phyloP scores from a whole-genome alignment of 164 flowering plant species.

The Liquidambar formosana region DNA sequence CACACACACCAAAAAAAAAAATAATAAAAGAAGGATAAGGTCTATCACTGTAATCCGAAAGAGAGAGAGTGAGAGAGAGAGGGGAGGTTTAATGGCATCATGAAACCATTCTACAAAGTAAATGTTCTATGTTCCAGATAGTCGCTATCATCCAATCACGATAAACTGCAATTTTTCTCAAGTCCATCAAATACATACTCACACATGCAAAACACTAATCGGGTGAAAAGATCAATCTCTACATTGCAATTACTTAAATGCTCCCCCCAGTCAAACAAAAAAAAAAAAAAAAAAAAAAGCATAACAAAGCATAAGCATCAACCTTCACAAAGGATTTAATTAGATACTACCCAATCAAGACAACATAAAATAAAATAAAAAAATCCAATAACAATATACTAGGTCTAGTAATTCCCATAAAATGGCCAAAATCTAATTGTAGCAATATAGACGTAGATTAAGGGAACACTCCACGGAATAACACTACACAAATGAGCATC shows the following conservation, averaged over 20 bases:
- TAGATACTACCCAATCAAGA: neutral
- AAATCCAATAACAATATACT: neutral
- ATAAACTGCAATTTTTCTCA: neutral
- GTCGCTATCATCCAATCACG: neutral
- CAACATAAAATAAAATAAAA: neutral
- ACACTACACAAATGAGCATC: neutral
- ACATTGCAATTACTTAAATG: neutral
- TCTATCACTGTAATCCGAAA: neutral
- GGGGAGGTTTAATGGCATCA: no score
- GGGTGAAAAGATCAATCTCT: neutral
- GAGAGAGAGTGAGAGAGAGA: no score
- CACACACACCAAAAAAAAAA: no score
- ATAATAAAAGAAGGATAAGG: neutral
- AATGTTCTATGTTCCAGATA: neutral
- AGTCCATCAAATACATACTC: neutral
- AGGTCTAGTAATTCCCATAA: neutral
- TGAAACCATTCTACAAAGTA: neutral
- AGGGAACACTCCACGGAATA: neutral
- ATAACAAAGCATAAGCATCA: neutral
- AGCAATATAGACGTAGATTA: neutral
- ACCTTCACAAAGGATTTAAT: no score
- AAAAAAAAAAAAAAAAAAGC: neutral
- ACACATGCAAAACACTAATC: neutral
- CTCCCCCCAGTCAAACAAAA: neutral
- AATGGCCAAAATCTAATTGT: conserved; percentile 1